Conservation (phyloP, 2,329 filamentous ascomycete species). For the Fusarium sp. region DNA sequence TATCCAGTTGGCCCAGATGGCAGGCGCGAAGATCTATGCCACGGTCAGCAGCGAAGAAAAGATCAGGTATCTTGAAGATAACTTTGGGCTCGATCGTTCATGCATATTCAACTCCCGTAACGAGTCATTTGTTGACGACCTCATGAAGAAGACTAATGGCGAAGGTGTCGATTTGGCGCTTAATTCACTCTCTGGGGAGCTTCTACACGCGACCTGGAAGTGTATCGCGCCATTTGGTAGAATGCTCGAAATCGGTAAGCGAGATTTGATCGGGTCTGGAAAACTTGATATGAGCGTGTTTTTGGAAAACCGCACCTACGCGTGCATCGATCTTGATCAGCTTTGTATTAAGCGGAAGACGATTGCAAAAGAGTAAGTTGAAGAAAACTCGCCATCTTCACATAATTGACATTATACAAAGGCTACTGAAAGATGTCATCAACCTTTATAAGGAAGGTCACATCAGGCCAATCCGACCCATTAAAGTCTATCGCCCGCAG, state of each 20-base stretch:
- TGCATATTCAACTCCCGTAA: slow-evolving; percentile 13
- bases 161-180: slow-evolving; percentile 8
- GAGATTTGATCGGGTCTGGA: slow-evolving; percentile 3
- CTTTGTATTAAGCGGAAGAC: neutral
- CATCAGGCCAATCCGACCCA: neutral
- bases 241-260: slow-evolving; percentile 10
- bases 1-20: slow-evolving; percentile 1
- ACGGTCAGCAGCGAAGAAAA: slow-evolving; percentile 6
- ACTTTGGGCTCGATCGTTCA: neutral
- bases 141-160: neutral
- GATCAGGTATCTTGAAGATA: neutral
- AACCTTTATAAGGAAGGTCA: neutral
- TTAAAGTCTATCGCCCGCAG: neutral
- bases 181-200: neutral
- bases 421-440: neutral
- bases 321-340: slow-evolving; percentile 4
- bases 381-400: neutral
- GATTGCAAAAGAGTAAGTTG: slow-evolving; percentile 3
- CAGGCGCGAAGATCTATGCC: neutral
- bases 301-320: slow-evolving; percentile 6
- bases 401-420: neutral
- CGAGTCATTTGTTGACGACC: neutral
- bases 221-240: slow-evolving; percentile 3
- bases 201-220: slow-evolving; percentile 11
- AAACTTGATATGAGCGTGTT: slow-evolving; percentile 7